Percentiles rank a stretch among this genome's conserved stretches.
Evolutionary conservation across 305 asterid genomes (phyloP).

Genomic region (Euphrasia arctica): DNA sequence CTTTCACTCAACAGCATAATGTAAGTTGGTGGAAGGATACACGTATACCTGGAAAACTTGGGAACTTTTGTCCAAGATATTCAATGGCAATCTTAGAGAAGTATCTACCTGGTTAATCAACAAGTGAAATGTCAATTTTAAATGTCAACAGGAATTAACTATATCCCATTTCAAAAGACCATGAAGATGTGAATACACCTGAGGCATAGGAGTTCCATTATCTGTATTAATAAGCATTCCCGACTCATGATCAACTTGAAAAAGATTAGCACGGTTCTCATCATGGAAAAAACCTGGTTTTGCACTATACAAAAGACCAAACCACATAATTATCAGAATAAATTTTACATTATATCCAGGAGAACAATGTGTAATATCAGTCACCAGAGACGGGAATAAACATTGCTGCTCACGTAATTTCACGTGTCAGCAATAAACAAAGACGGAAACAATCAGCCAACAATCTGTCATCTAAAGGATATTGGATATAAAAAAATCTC

Average conservation of each 20-base stretch:
- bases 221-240: constrained; percentile 98
- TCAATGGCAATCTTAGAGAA: constrained; percentile 62
- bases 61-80: constrained; percentile 49
- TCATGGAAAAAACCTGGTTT: constrained; percentile 96
- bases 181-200: constrained; percentile 47
- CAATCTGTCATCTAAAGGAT: constrained; percentile 18
- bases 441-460: constrained; percentile 1
- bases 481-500: constrained; percentile 29
- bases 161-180: constrained; percentile 13
- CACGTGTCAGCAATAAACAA: constrained; percentile 4
- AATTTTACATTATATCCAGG: constrained; percentile 8
- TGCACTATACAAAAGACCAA: constrained; percentile 54
- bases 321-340: constrained; percentile 26
- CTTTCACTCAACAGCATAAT: constrained; percentile 14
- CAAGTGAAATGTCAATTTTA: constrained; percentile 19
- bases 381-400: constrained; percentile 2
- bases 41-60: constrained; percentile 78
- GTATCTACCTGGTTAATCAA: constrained; percentile 64
- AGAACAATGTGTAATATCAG: constrained; percentile 23
- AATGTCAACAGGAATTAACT: constrained; percentile 15
- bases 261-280: constrained; percentile 81
- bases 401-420: not conserved
- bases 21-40: constrained; percentile 15
- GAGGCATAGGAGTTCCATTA: constrained; percentile 97
- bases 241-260: constrained; percentile 84